phyloP scores from a whole-genome alignment of 164 flowering plant genomes.

The Piper betle region DNA sequence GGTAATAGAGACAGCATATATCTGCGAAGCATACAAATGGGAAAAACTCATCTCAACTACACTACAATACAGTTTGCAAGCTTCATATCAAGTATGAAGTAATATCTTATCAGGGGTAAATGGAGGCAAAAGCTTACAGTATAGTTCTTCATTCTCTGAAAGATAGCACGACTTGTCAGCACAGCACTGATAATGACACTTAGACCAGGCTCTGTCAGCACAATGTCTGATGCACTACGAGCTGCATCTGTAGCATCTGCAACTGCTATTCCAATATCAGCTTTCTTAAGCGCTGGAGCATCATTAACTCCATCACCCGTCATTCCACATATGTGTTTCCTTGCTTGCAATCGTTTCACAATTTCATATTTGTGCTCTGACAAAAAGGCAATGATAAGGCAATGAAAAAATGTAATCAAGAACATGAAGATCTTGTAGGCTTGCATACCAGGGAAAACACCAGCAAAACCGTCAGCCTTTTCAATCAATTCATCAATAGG shows the following conservation, averaged over 20 bases:
- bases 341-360: slow-evolving; percentile 3
- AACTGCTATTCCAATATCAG: slow-evolving; percentile 6
- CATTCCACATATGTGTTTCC: slow-evolving; percentile 8
- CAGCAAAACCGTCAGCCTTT: slow-evolving; percentile 86
- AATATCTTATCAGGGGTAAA: background rate
- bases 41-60: background rate
- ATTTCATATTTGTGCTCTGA: slow-evolving; percentile 5
- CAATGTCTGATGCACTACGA: slow-evolving; percentile 6
- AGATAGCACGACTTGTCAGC: slow-evolving; percentile 4
- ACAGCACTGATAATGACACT: slow-evolving; percentile 6
- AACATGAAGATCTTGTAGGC: background rate
- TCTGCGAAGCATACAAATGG: background rate
- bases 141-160: slow-evolving; percentile 5
- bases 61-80: background rate
- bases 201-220: slow-evolving; percentile 5
- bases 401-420: background rate
- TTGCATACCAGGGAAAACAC: slow-evolving; percentile 66
- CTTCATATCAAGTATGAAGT: background rate
- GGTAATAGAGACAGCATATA: slow-evolving; percentile 3
- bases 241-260: slow-evolving; percentile 8
- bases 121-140: background rate
- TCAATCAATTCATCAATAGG: slow-evolving; percentile 77
- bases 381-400: background rate
- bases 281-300: slow-evolving; percentile 4
- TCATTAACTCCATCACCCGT: slow-evolving; percentile 6